Base-by-base conservation (phyloP, 805 yeast species). In the Saturnispora serradocipensis region DNA sequence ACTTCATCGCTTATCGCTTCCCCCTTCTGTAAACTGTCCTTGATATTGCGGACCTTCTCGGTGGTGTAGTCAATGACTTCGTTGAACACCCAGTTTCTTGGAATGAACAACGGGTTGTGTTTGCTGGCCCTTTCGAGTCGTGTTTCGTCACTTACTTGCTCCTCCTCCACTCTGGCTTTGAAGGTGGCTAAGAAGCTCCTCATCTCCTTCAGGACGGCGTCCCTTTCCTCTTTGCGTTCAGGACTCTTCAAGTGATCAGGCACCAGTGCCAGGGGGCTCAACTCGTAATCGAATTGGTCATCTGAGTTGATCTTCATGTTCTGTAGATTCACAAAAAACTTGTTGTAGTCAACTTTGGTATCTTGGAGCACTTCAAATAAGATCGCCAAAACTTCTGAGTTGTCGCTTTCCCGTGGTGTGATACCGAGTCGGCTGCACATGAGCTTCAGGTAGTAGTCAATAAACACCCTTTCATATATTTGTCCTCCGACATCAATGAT, bases 11-110 rank as follows among this genome's bases (percentile, higher is more conserved):
- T 61, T 61, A 81, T 82, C n/a, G 68, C 70, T 35, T 76, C 72
- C 28, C 74, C 70, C 2, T 80, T 86, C 36, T 75, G 71, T 24
- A 45, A 15, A n/a, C 25, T 22, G 5, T 39, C 16, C 16, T 45
- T 50, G 27, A 45, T 24, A 15, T 28, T 45, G 10, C 43, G 20
- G 4, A 53, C n/a, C 25, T 51, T 46, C n/a, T 43, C 52, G 3
- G 54, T 51, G 0, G 82, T 74, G 44, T 70, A 68, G 28, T 77
- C 74, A 45, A 87, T 82, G 0, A 88, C 96, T 54, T 89, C 90
- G 50, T 88, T 88, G 50, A 93, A 71, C 49, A 90, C 82, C 89
- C 95, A 88, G 56, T 82, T 86, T 54, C 91, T 75, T 20, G 96
- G 93, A 5, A 86, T 75, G 61, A 91, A 91, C 35, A 78, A 62